phyloP scores from a whole-genome alignment of 2,329 filamentous ascomycete genomes.

The Trichoderma oligosporum region DNA sequence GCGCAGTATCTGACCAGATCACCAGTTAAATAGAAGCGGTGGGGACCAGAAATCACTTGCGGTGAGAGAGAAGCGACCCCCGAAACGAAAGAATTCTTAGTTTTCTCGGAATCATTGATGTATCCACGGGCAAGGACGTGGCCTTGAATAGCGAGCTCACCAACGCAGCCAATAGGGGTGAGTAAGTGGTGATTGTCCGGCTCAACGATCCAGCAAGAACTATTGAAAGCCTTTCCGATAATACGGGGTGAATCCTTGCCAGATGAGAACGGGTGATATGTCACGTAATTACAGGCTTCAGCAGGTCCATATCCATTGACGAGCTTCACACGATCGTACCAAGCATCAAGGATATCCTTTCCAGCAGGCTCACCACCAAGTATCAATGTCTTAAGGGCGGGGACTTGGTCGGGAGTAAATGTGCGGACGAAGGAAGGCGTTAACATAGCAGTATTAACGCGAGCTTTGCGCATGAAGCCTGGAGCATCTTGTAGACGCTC shows the following conservation, averaged over 20 bases:
- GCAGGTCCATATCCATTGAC: slow-evolving; percentile 42
- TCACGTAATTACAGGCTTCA: slow-evolving; percentile 33
- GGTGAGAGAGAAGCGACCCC: slow-evolving; percentile 24
- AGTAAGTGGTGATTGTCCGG: slow-evolving; percentile 23
- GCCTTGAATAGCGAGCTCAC: slow-evolving; percentile 37
- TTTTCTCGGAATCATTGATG: slow-evolving; percentile 37
- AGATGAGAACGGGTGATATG: not conserved
- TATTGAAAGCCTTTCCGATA: slow-evolving; percentile 14
- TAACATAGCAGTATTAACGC: slow-evolving; percentile 5
- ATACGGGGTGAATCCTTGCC: not conserved
- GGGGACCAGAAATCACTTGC: not conserved
- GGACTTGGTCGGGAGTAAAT: slow-evolving; percentile 9
- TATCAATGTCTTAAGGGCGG: slow-evolving; percentile 4
- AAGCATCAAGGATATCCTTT: not conserved
- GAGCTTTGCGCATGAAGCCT: not conserved
- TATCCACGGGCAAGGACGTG: slow-evolving; percentile 49
- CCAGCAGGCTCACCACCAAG: slow-evolving; percentile 14
- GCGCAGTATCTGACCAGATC: slow-evolving; percentile 41
- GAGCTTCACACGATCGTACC: slow-evolving; percentile 30
- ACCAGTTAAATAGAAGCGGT: slow-evolving; percentile 42
- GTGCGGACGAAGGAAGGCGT: slow-evolving; percentile 10
- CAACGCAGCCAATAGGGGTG: slow-evolving; percentile 25
- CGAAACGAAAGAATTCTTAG: slow-evolving; percentile 47
- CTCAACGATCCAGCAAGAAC: slow-evolving; percentile 24
- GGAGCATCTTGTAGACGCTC: not conserved